phyloP scores from a whole-genome alignment of 305 asterid genomes.

The Solanum hybrid region DNA sequence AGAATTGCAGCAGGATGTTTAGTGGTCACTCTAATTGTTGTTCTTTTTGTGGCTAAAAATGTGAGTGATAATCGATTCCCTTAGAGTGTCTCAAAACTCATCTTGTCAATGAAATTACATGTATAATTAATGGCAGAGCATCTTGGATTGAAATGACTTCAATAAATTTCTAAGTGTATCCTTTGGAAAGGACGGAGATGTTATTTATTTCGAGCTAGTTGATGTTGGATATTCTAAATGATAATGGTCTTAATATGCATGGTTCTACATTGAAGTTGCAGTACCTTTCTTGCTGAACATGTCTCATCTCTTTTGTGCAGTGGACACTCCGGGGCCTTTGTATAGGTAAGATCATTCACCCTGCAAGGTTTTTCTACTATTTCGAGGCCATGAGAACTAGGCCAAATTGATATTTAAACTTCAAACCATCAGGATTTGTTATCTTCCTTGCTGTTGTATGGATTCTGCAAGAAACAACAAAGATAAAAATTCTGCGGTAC shows the following conservation, averaged over 20 bases:
- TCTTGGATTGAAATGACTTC: neutral
- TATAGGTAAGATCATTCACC: conserved; percentile 44
- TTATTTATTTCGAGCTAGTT: neutral
- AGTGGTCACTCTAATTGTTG: conserved; percentile 53
- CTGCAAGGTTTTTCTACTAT: neutral
- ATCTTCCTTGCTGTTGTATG: conserved; percentile 57
- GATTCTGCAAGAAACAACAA: conserved; percentile 78
- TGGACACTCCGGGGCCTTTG: conserved; percentile 97
- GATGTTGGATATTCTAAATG: neutral
- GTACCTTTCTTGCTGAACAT: conserved; percentile 14
- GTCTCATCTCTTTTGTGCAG: conserved; percentile 32
- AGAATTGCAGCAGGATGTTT: conserved; percentile 91
- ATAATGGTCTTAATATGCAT: neutral
- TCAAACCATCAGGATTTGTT: conserved; percentile 49
- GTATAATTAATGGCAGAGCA: neutral
- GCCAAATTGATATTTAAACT: conserved; percentile 2
- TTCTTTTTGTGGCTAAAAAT: conserved; percentile 81
- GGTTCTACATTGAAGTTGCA: neutral
- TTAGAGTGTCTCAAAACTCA: neutral
- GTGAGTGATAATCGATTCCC: conserved; percentile 28
- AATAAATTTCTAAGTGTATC: neutral
- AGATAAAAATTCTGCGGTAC: conserved; percentile 58
- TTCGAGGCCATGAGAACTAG: neutral
- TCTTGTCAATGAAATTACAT: neutral
- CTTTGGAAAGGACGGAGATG: neutral